Evolutionary conservation across 768 basidiomycete genomes (phyloP), one percentile per base, ranked within the genome.

Genomic region (Hortiboletus campestris): DNA sequence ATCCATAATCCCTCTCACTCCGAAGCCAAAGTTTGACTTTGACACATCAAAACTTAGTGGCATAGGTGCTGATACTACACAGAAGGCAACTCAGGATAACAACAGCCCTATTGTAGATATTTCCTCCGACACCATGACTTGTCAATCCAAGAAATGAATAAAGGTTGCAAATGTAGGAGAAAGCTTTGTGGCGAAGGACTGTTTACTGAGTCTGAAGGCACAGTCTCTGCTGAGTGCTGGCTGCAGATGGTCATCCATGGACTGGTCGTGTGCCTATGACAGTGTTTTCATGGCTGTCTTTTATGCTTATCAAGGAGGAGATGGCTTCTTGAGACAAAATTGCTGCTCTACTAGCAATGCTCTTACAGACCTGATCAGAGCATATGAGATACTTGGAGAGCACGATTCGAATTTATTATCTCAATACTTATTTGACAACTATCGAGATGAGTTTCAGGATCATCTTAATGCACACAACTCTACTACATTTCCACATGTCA

Each of bases 231-330:
- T 34, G 19, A 47, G 25, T 20, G 29, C 12, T 14, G 54, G 49
- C 31, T 55, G 58, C 28, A 12, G 10, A n/a, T 60, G 50, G 59
- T 49, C 52, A 19, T 11, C 54, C 8, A 14, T 3, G 4, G 43
- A 60, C 25, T 59, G 51, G 55, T 60, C 59, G 17, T 60, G 51
- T 49, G 46, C 12, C 3, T 60, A 60, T 20, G 56, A 60, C 36
- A 42, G 32, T 12, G 13, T 51, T 1, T 60, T 60, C 31, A 60
- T 57, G 56, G 19, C 25, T 13, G 25, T 57, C 6, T 60, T 60
- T 32, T 49, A 60, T 19, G 22, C 47, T 19, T 54, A 59, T 36
- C 12, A 14, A 14, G 10, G 10, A 12, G 29, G 17, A 32, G 25
- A 35, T 28, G 7, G 8, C 11, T 19, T 8, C 4, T 32, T 17